Base-by-base conservation (phyloP, 208 protist genomes). In the Trypanosoma melophagium region DNA sequence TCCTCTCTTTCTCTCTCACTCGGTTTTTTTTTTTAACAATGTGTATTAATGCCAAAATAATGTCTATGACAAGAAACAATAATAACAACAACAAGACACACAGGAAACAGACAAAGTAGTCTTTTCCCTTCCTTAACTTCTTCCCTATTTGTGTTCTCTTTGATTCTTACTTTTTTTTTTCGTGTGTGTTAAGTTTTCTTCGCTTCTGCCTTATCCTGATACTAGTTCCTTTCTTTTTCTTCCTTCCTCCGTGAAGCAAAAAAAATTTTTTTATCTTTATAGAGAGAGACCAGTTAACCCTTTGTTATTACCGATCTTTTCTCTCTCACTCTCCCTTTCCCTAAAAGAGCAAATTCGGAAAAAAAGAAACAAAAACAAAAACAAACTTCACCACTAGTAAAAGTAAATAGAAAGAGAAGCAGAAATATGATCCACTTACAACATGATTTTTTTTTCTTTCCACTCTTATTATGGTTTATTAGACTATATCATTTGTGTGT, bases 291-390 rank as follows among this genome's bases (percentile, higher is more conserved):
- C 28, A 35, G 28, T 35, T 5, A 35, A 35, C 28, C 28, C 28
- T 35, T 35, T 35, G 28, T 35, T 35, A 7, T 35, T 5, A 12
- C 42, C 8, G 13, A 12, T 17, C 42, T 47, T 47, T 35, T 49
- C 19, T 17, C 22, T 49, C 35, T 49, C 24, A 50, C 28, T 44
- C 28, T 50, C 41, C 13, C 24, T 69, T 12, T 61, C 24, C 28
- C 31, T 70, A 35, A 1, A 35, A 35, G 5, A 7, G 5, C 5
- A 35, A 35, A 28, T 42, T 35, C 28, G 14, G 31, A 52, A 24
- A 55, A 7, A 19, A 62, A 58, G 31, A 73, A 59, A 57, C 16
- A 57, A 75, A 25, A 50, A 67, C 7, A 24, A 63, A 41, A 44
- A 44, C 49, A 41, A 67, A 44, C 28, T 5, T 35, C 5, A 35